phyloP scores from a whole-genome alignment of 495 filamentous ascomycete genomes.

The Zalerion maritima region DNA sequence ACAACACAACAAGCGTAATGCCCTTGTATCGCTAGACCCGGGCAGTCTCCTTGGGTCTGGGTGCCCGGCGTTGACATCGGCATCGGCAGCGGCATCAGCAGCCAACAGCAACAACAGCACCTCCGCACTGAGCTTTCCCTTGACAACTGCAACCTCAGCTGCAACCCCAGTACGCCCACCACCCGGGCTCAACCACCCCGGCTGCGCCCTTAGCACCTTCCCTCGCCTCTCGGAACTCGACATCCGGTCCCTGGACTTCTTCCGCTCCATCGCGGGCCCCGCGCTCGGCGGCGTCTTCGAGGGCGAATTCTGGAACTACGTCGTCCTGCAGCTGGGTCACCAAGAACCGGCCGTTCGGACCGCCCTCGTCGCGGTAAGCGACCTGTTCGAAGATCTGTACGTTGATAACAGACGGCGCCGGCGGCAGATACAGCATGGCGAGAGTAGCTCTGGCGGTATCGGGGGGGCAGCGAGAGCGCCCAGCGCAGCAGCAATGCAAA shows the following conservation, averaged over 20 bases:
- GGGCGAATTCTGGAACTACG: constrained; percentile 36
- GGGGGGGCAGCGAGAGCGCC: constrained; percentile 8
- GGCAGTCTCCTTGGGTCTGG: too few species aligned
- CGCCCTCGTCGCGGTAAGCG: constrained; percentile 32
- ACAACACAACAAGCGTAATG: constrained; percentile 11
- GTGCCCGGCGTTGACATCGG: too few species aligned
- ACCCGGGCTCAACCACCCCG: too few species aligned
- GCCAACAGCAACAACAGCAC: constrained; percentile 11
- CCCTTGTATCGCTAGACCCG: too few species aligned
- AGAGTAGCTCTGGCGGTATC: constrained; percentile 10
- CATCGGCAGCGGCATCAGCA: constrained; percentile 11
- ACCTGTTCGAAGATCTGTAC: constrained; percentile 17
- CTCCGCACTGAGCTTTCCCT: too few species aligned
- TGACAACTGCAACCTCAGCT: too few species aligned
- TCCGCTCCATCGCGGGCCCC: constrained; percentile 23
- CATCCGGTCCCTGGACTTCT: constrained; percentile 25
- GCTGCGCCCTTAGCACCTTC: too few species aligned
- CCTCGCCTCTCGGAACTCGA: too few species aligned
- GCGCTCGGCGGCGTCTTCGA: constrained; percentile 28
- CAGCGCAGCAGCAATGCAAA: constrained; percentile 16
- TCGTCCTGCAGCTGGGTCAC: constrained; percentile 34
- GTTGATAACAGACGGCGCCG: constrained; percentile 12
- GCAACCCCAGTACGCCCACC: too few species aligned
- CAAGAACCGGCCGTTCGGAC: constrained; percentile 40
- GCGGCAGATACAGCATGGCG: constrained; percentile 15